Evolutionary conservation across 2,329 filamentous ascomycete species (phyloP).

Genomic region (Diaporthe eres): DNA sequence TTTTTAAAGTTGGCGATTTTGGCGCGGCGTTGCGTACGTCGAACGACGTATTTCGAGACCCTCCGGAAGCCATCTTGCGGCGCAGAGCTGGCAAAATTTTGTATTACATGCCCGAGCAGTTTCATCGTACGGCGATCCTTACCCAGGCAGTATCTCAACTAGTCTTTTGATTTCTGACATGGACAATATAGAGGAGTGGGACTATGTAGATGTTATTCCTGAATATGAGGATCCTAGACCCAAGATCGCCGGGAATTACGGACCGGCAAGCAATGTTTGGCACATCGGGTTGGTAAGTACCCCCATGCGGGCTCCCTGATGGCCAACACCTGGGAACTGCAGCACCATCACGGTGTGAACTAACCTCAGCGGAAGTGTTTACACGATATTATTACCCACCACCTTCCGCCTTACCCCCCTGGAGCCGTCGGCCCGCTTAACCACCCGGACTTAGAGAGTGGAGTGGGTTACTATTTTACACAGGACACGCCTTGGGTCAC

Average conservation of each 20-base stretch:
- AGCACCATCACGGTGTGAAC: too few relatives aligned
- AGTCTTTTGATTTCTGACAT: background rate
- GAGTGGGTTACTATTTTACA: background rate
- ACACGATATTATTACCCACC: constrained; percentile 2
- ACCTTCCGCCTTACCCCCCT: constrained; percentile 6
- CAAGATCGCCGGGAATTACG: constrained; percentile 29
- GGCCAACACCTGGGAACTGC: background rate
- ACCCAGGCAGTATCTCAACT: background rate
- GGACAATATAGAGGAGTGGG: constrained; percentile 19
- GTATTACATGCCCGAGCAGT: constrained; percentile 12
- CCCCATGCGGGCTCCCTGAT: too few relatives aligned
- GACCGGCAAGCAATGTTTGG: constrained; percentile 27
- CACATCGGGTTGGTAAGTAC: constrained; percentile 24
- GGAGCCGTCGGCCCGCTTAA: constrained; percentile 12
- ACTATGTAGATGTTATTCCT: constrained; percentile 31
- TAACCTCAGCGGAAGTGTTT: constrained; percentile 4
- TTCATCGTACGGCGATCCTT: background rate
- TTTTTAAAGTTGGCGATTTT: constrained; percentile 29
- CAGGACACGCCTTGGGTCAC: background rate
- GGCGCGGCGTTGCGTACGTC: background rate
- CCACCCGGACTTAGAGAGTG: background rate
- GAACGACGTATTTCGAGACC: background rate
- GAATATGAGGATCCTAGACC: constrained; percentile 7
- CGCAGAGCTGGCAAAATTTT: constrained; percentile 1
- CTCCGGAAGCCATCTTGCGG: constrained; percentile 2